phyloP scores from a whole-genome alignment of 495 filamentous ascomycete genomes.

The Astrothelium macrocarpum region DNA sequence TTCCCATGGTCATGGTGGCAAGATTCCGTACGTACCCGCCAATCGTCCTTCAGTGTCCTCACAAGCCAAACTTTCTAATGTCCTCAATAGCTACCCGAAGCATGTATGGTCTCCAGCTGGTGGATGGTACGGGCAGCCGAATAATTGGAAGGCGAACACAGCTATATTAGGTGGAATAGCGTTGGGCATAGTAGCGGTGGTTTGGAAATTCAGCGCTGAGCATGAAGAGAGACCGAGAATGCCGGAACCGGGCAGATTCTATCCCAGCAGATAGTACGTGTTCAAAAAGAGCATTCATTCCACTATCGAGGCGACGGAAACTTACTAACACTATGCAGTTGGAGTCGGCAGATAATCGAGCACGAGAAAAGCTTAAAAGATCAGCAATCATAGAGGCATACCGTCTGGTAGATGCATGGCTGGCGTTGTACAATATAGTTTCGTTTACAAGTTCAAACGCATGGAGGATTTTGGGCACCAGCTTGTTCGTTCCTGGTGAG shows the following conservation, averaged over 20 bases:
- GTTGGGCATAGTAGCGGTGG: slow-evolving; percentile 60
- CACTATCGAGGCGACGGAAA: no score
- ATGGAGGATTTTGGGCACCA: no score
- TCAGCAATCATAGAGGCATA: not conserved
- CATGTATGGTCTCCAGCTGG: slow-evolving; percentile 98
- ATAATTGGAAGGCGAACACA: slow-evolving; percentile 92
- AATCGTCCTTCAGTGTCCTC: slow-evolving; percentile 10
- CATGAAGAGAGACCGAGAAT: slow-evolving; percentile 69
- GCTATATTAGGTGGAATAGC: slow-evolving; percentile 68
- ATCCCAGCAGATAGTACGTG: slow-evolving; percentile 89
- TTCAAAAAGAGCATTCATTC: not conserved
- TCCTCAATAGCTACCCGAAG: slow-evolving; percentile 74
- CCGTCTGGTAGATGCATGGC: not conserved
- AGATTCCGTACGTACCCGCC: slow-evolving; percentile 66
- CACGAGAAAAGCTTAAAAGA: slow-evolving; percentile 63
- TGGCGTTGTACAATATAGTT: not conserved
- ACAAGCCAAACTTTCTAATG: slow-evolving; percentile 11
- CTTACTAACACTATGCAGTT: slow-evolving; percentile 45
- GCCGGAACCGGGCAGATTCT: slow-evolving; percentile 82
- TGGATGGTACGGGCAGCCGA: slow-evolving; percentile 91
- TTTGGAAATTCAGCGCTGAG: slow-evolving; percentile 75
- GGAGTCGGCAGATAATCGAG: slow-evolving; percentile 86
- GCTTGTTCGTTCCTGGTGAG: no score
- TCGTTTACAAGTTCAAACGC: not conserved
- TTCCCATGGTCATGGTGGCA: slow-evolving; percentile 61